Evolutionary conservation across 2,329 filamentous ascomycete species (phyloP).

Genomic region (Fusarium caatingaense): DNA sequence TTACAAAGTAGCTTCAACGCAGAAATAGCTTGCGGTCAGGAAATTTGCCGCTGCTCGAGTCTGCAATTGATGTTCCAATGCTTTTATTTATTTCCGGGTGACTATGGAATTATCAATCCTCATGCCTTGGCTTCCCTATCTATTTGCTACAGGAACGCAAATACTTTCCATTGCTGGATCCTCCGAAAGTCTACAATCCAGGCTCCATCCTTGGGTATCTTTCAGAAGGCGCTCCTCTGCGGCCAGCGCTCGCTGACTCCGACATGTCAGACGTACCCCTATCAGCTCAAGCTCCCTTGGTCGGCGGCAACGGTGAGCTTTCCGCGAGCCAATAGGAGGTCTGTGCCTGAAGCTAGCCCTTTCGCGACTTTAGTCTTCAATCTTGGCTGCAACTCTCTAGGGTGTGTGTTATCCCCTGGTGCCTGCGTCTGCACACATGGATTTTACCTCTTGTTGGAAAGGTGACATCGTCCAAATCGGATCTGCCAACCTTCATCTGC

Average conservation of each 20-base stretch:
- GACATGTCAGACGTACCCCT: slow-evolving; percentile 20
- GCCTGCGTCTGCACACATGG: slow-evolving; percentile 24
- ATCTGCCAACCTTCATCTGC: slow-evolving; percentile 31
- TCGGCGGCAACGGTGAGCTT: slow-evolving; percentile 30
- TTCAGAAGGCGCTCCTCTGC: slow-evolving; percentile 21
- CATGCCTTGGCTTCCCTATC: background rate
- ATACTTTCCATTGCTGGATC: background rate
- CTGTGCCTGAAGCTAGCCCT: slow-evolving; percentile 55
- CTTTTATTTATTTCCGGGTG: background rate
- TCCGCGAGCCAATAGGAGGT: slow-evolving; percentile 55
- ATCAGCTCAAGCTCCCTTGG: slow-evolving; percentile 13
- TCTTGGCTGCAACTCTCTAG: slow-evolving; percentile 28
- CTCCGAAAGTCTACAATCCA: background rate
- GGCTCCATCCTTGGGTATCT: slow-evolving; percentile 2
- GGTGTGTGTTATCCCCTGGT: slow-evolving; percentile 28
- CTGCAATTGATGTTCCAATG: background rate
- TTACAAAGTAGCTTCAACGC: background rate
- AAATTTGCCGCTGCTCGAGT: background rate
- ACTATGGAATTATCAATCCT: background rate
- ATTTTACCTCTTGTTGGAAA: slow-evolving; percentile 29
- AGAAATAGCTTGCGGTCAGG: background rate
- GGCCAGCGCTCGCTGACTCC: slow-evolving; percentile 25
- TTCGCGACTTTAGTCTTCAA: slow-evolving; percentile 18
- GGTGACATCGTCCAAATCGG: slow-evolving; percentile 45
- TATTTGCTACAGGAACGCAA: background rate